Evolutionary conservation across 352 stramenopile species (phyloP).

Genomic region (Pythium grandisporangium): DNA sequence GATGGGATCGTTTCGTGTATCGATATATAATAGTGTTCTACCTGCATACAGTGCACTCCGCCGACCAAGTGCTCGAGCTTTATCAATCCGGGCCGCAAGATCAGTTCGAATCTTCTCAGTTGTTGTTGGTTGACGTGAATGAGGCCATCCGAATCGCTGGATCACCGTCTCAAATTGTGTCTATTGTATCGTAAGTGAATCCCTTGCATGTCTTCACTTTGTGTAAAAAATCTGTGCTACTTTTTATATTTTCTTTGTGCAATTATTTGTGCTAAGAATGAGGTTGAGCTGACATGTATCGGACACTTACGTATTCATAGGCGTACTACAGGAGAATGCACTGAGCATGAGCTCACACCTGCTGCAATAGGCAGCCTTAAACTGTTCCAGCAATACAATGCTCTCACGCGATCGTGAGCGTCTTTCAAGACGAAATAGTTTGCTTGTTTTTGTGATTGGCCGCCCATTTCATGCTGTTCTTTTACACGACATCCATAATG

Average conservation of each 20-base stretch:
- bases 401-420: no score
- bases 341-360: slow-evolving; percentile 7
- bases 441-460: slow-evolving; percentile 2
- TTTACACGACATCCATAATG: slow-evolving; percentile 91
- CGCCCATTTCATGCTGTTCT: slow-evolving; percentile 4
- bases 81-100: slow-evolving; percentile 13
- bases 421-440: not conserved
- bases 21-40: slow-evolving; percentile 45
- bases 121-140: slow-evolving; percentile 30
- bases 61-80: slow-evolving; percentile 9
- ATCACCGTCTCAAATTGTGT: no score
- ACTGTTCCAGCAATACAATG: slow-evolving; percentile 12
- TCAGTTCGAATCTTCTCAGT: slow-evolving; percentile 26
- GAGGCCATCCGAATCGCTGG: no score
- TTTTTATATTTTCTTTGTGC: no score
- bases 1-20: no score
- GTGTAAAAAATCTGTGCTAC: no score
- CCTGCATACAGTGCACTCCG: slow-evolving; percentile 21
- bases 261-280: no score
- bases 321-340: no score
- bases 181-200: no score
- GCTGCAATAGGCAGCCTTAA: slow-evolving; percentile 11
- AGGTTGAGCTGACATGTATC: no score
- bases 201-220: no score
- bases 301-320: no score